Evolutionary conservation across 2,329 filamentous ascomycete genomes (phyloP).

Genomic region (Pseudonectria foliicola): DNA sequence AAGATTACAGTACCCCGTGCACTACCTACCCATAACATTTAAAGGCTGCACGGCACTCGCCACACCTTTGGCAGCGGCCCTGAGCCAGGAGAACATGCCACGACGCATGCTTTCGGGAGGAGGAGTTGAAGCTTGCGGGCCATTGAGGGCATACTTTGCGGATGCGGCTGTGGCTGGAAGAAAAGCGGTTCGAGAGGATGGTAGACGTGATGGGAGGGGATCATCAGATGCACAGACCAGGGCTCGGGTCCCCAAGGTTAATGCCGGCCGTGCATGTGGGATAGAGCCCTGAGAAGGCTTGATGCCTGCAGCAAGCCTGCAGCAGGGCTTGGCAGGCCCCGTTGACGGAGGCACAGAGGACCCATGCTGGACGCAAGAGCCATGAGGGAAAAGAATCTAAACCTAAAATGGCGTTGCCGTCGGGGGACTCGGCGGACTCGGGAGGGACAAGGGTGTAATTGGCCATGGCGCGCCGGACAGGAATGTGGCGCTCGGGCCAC

Average conservation of each 20-base stretch:
- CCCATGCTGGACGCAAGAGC: conserved; percentile 6
- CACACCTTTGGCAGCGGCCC: too few relatives aligned
- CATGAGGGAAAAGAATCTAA: conserved; percentile 6
- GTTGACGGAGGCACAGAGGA: conserved; percentile 1
- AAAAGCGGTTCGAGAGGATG: background rate
- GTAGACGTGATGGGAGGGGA: conserved; percentile 3
- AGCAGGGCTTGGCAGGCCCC: conserved; percentile 1
- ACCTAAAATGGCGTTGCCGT: conserved; percentile 19
- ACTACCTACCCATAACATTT: too few relatives aligned
- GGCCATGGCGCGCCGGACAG: conserved; percentile 17
- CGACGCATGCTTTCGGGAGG: too few relatives aligned
- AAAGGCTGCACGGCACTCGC: too few relatives aligned
- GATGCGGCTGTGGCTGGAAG: too few relatives aligned
- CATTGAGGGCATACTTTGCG: too few relatives aligned
- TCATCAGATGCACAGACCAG: conserved; percentile 6
- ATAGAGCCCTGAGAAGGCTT: background rate
- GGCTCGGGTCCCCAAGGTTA: conserved; percentile 3
- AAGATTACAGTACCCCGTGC: too few relatives aligned
- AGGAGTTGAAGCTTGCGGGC: too few relatives aligned
- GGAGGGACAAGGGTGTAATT: background rate
- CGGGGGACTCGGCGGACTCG: conserved; percentile 9
- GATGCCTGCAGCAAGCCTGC: background rate
- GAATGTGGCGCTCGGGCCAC: conserved; percentile 15
- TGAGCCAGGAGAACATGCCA: too few relatives aligned
- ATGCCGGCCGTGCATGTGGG: conserved; percentile 5